These are phyloP conservation scores for Puccinia sorghi DNA, from an alignment of 1,284 basidiomycete genomes.

Conservation along the genomic window DNA sequence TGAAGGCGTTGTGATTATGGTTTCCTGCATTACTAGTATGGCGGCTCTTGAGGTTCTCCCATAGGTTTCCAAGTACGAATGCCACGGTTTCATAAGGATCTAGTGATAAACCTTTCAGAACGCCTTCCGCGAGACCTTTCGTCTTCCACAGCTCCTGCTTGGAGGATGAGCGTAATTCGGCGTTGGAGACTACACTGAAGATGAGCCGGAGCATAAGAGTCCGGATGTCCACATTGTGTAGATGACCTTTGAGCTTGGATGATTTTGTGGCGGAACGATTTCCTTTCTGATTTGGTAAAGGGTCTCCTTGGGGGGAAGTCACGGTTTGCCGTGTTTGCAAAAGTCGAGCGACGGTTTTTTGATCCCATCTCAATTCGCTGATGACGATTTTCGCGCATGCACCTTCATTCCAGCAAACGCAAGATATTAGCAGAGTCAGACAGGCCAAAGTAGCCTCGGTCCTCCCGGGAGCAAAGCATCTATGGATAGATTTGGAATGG, in stretches of 20 bases:
- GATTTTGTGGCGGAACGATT: slow-evolving; percentile 23
- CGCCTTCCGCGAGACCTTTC: slow-evolving; percentile 44
- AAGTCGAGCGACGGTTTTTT: slow-evolving; percentile 45
- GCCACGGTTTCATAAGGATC: slow-evolving; percentile 43
- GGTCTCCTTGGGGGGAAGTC: neutral
- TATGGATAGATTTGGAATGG: slow-evolving; percentile 47
- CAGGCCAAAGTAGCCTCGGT: slow-evolving; percentile 49
- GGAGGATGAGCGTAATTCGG: slow-evolving; percentile 34
- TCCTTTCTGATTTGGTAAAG: slow-evolving; percentile 23
- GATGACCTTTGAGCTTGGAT: slow-evolving; percentile 38
- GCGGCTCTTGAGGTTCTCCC: slow-evolving; percentile 26
- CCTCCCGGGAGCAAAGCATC: slow-evolving; percentile 50
- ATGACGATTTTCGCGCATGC: slow-evolving; percentile 40
- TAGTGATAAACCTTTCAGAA: slow-evolving; percentile 34
- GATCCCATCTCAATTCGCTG: slow-evolving; percentile 46
- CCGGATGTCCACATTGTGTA: slow-evolving; percentile 38
- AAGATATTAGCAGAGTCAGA: slow-evolving; percentile 43
- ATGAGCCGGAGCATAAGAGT: slow-evolving; percentile 41
- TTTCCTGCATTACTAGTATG: slow-evolving; percentile 1
- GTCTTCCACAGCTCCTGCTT: slow-evolving; percentile 48
- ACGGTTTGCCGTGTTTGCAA: slow-evolving; percentile 34
- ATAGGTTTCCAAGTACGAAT: slow-evolving; percentile 45
- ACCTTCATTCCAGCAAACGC: slow-evolving; percentile 45
- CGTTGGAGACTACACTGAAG: slow-evolving; percentile 22
- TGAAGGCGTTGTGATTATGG: slow-evolving; percentile 16